These are phyloP conservation scores for Nitzschia palea DNA, from an alignment of 108 stramenopile species.

Conservation along the genomic window DNA sequence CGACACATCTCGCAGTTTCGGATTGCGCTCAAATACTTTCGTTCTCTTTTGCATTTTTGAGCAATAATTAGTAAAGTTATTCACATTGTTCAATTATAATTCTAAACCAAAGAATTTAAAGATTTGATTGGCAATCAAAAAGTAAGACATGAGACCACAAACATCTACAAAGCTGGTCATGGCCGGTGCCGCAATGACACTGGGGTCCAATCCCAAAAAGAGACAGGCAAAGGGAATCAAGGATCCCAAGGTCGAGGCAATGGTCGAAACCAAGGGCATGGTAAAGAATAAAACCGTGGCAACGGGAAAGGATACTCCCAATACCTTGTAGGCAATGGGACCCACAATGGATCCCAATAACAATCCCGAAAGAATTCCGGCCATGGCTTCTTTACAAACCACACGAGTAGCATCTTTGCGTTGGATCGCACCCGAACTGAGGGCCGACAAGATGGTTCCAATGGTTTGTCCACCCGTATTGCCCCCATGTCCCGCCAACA, in stretches of 20 bases:
- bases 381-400: conserved; percentile 65
- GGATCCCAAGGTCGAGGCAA: conserved; percentile 79
- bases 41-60: too few relatives aligned
- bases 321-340: conserved; percentile 66
- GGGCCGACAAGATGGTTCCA: conserved; percentile 79
- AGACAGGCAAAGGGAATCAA: conserved; percentile 79
- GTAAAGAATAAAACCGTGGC: conserved; percentile 71
- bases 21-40: too few relatives aligned
- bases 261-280: conserved; percentile 74
- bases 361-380: conserved; percentile 69
- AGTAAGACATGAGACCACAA: conserved; percentile 79
- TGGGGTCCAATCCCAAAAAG: conserved; percentile 71
- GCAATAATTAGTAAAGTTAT: too few relatives aligned
- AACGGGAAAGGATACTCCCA: conserved; percentile 85
- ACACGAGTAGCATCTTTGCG: conserved; percentile 61
- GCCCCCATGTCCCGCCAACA: conserved; percentile 88
- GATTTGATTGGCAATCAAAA: conserved; percentile 80
- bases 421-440: conserved; percentile 65
- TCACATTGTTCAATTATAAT: too few relatives aligned
- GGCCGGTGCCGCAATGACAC: conserved; percentile 87
- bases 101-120: conserved; percentile 76
- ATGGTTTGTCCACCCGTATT: conserved; percentile 90
- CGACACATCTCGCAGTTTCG: too few relatives aligned
- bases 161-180: conserved; percentile 94
- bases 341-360: conserved; percentile 67